Evolutionary conservation across 352 stramenopile genomes (phyloP).

Genomic region (Phytophthora vignae): DNA sequence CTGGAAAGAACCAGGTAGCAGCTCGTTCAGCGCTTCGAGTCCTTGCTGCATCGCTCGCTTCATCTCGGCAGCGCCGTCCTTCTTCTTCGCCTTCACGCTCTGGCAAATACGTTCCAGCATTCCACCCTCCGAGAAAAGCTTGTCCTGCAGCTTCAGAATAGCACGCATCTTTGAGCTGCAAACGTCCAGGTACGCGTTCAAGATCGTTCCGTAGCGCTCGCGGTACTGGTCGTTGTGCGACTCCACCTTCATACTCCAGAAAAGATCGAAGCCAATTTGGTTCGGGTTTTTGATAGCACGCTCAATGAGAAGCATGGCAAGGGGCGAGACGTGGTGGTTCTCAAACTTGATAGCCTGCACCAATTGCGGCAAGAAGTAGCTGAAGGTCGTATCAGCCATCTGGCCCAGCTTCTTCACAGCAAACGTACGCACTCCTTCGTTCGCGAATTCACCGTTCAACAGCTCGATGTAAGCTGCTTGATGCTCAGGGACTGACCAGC

Average conservation of each 20-base stretch:
- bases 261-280: slow-evolving; percentile 86
- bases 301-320: slow-evolving; percentile 79
- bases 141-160: slow-evolving; percentile 90
- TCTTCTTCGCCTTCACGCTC: slow-evolving; percentile 80
- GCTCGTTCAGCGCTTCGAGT: slow-evolving; percentile 77
- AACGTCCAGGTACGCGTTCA: slow-evolving; percentile 81
- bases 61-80: slow-evolving; percentile 71
- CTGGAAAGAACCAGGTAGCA: slow-evolving; percentile 84
- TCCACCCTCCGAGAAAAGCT: slow-evolving; percentile 71
- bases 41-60: slow-evolving; percentile 76
- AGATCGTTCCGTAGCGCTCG: slow-evolving; percentile 76
- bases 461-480: slow-evolving; percentile 81
- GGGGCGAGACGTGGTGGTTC: slow-evolving; percentile 76
- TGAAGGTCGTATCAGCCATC: slow-evolving; percentile 87
- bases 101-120: slow-evolving; percentile 84
- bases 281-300: slow-evolving; percentile 86
- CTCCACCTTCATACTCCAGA: slow-evolving; percentile 89
- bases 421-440: slow-evolving; percentile 74
- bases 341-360: slow-evolving; percentile 91
- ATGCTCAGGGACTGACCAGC: slow-evolving; percentile 73
- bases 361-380: slow-evolving; percentile 87
- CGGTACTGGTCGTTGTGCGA: slow-evolving; percentile 75
- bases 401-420: slow-evolving; percentile 71
- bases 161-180: slow-evolving; percentile 90
- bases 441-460: slow-evolving; percentile 76